Evolutionary conservation across 805 yeast species (phyloP).

Genomic region (Lachancea quebecensis): DNA sequence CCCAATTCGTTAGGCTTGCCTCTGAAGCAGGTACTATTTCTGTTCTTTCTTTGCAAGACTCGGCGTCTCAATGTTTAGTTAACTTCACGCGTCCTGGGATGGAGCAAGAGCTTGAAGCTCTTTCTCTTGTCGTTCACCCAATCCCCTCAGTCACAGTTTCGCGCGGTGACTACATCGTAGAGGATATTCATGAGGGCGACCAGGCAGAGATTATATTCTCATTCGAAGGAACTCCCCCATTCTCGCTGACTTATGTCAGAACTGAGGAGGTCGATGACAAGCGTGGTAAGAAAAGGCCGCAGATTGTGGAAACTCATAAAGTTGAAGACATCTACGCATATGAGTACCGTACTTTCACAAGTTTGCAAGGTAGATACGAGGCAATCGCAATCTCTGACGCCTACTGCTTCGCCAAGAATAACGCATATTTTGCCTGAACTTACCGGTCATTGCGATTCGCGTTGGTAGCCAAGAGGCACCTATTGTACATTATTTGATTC

Average conservation of each 20-base stretch:
- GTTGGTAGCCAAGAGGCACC: neutral
- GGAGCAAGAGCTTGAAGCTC: slow-evolving; percentile 27
- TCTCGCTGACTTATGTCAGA: slow-evolving; percentile 76
- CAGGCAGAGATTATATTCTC: slow-evolving; percentile 79
- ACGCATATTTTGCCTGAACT: slow-evolving; percentile 23
- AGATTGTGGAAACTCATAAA: slow-evolving; percentile 53
- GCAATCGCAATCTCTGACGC: slow-evolving; percentile 87
- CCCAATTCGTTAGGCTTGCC: slow-evolving; percentile 62
- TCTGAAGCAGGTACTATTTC: slow-evolving; percentile 72
- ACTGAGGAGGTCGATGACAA: slow-evolving; percentile 42
- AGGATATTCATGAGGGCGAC: slow-evolving; percentile 91
- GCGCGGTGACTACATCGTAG: slow-evolving; percentile 67
- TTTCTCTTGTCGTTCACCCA: slow-evolving; percentile 42
- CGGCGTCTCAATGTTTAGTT: slow-evolving; percentile 65
- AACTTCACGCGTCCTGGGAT: slow-evolving; percentile 41
- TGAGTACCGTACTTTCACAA: slow-evolving; percentile 67
- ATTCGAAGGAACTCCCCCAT: slow-evolving; percentile 87
- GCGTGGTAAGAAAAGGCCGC: slow-evolving; percentile 40
- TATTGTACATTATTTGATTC: slow-evolving; percentile 3
- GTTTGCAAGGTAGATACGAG: slow-evolving; percentile 88
- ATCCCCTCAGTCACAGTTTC: slow-evolving; percentile 76
- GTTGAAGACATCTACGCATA: slow-evolving; percentile 58
- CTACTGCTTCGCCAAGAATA: slow-evolving; percentile 53
- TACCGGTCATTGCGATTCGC: neutral
- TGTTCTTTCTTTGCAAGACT: slow-evolving; percentile 64